Conservation (phyloP, 2,329 filamentous ascomycete genomes). For the Alternaria sp. region DNA sequence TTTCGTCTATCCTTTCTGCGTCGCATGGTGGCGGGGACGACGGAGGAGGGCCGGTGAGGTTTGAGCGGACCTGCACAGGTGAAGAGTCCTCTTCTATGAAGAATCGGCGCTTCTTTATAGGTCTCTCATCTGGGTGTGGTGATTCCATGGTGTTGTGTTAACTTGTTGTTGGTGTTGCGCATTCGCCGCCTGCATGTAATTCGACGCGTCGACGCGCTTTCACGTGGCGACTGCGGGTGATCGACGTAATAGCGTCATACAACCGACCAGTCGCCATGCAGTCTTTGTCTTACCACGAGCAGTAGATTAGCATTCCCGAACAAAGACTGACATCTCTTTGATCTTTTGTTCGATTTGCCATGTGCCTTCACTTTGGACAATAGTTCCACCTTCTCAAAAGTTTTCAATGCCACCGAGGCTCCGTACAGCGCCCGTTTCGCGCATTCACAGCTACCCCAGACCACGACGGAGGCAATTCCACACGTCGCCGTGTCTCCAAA, state of each 20-base stretch:
- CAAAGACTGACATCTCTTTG: not conserved
- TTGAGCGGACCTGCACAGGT: constrained; percentile 28
- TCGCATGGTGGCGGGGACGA: constrained; percentile 41
- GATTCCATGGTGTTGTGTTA: constrained; percentile 46
- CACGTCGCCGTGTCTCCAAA: constrained; percentile 32
- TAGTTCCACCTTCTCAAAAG: constrained; percentile 19
- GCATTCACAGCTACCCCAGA: constrained; percentile 19
- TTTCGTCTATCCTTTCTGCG: constrained; percentile 12
- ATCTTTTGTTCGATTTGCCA: constrained; percentile 7
- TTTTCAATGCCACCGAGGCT: constrained; percentile 40
- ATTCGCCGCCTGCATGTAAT: constrained; percentile 12
- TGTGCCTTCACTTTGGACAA: constrained; percentile 12
- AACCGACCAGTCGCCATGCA: constrained; percentile 24
- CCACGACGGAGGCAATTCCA: constrained; percentile 33
- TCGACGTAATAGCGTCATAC: constrained; percentile 42
- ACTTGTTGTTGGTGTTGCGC: constrained; percentile 8
- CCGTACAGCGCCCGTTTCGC: constrained; percentile 29
- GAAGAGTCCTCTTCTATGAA: constrained; percentile 65
- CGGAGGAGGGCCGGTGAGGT: constrained; percentile 38
- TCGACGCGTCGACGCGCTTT: constrained; percentile 46
- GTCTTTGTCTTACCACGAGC: constrained; percentile 24
- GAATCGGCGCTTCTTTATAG: constrained; percentile 69
- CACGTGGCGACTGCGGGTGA: constrained; percentile 37
- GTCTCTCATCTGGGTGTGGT: constrained; percentile 61
- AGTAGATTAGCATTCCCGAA: not conserved